Evolutionary conservation across 345 rosid species (phyloP).

Genomic region (Mangifera indica): DNA sequence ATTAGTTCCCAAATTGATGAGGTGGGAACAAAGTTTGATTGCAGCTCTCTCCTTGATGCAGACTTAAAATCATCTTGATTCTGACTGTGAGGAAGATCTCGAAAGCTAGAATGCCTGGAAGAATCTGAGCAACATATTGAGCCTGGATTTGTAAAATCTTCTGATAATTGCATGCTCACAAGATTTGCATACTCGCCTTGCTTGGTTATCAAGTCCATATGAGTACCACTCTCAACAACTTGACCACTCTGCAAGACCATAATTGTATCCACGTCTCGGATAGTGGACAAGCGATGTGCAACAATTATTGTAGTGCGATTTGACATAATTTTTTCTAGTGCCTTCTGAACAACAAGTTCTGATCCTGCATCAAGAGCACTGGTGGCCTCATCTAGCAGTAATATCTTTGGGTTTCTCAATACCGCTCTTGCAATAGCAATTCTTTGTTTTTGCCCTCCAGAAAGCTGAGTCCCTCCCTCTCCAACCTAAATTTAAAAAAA

Average conservation of each 20-base stretch:
- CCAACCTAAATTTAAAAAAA: conserved; percentile 59
- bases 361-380: conserved; percentile 90
- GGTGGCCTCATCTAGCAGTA: conserved; percentile 86
- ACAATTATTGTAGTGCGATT: conserved; percentile 64
- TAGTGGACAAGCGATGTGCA: conserved; percentile 74
- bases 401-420: conserved; percentile 71
- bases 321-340: conserved; percentile 62
- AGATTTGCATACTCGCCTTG: conserved; percentile 66
- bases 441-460: conserved; percentile 95
- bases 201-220: conserved; percentile 54
- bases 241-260: conserved; percentile 65
- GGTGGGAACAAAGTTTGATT: conserved; percentile 5
- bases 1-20: conserved; percentile 57
- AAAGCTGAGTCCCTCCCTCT: conserved; percentile 91
- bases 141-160: conserved; percentile 29
- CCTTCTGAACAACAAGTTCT: conserved; percentile 69
- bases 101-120: conserved; percentile 44
- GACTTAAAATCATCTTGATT: conserved; percentile 16
- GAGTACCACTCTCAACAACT: conserved; percentile 71
- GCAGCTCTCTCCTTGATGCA: conserved; percentile 4
- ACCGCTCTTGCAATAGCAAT: conserved; percentile 87
- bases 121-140: conserved; percentile 32
- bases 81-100: conserved; percentile 27
- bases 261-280: conserved; percentile 66
- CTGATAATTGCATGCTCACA: conserved; percentile 54